phyloP scores from a whole-genome alignment of 2,329 filamentous ascomycete genomes.

The Epichloe sylvatica region DNA sequence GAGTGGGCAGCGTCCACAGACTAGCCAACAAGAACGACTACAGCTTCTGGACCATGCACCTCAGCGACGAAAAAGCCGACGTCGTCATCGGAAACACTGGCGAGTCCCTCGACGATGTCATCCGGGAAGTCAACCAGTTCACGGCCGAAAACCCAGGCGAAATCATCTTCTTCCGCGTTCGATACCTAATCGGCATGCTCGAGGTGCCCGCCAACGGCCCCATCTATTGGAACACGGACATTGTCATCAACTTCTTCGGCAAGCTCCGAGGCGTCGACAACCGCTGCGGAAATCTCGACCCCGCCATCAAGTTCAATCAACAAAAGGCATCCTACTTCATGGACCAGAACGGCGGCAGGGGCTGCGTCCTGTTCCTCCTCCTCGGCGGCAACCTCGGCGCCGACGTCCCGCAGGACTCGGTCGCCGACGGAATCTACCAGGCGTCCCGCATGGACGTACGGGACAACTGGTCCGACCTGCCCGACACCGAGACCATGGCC shows the following conservation, averaged over 20 bases:
- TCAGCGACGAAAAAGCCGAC: conserved; percentile 20
- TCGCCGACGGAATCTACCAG: conserved; percentile 18
- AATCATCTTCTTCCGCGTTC: conserved; percentile 32
- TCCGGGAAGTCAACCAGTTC: conserved; percentile 31
- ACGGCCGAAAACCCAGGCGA: conserved; percentile 28
- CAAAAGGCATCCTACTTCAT: conserved; percentile 17
- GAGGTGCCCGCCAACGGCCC: conserved; percentile 16
- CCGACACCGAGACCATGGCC: conserved; percentile 13
- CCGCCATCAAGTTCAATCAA: conserved; percentile 12
- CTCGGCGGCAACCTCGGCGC: conserved; percentile 12
- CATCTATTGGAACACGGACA: conserved; percentile 21
- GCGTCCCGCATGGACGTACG: conserved; percentile 10
- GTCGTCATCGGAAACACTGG: conserved; percentile 32
- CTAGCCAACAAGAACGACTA: conserved; percentile 7
- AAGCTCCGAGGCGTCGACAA: conserved; percentile 27
- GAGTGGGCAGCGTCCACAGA: conserved; percentile 21
- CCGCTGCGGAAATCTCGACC: conserved; percentile 20
- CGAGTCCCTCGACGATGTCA: conserved; percentile 27
- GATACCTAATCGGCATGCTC: conserved; percentile 27
- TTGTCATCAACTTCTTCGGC: conserved; percentile 29
- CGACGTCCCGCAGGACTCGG: conserved; percentile 11
- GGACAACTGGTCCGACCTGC: conserved; percentile 19
- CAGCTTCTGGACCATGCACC: conserved; percentile 28
- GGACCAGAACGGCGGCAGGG: conserved; percentile 18
- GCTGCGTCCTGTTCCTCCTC: conserved; percentile 21